These are phyloP conservation scores for Penstemon eatonii DNA, from an alignment of 257 asterid genomes.

Conservation along the genomic window DNA sequence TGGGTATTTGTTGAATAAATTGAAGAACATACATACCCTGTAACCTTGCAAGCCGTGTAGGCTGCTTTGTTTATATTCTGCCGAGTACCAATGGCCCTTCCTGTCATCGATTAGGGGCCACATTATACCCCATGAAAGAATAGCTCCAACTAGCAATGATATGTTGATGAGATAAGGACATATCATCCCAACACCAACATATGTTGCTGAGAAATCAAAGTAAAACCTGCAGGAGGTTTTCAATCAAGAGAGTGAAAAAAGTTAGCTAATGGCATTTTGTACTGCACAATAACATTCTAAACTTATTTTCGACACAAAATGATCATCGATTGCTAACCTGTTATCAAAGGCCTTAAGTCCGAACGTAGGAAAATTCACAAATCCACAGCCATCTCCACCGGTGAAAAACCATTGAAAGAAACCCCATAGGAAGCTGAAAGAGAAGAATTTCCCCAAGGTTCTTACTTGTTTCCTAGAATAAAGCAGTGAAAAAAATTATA, in stretches of 20 bases:
- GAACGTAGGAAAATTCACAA: slow-evolving; percentile 72
- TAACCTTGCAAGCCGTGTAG: slow-evolving; percentile 95
- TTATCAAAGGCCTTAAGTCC: slow-evolving; percentile 82
- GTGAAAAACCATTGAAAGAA: slow-evolving; percentile 98
- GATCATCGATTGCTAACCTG: slow-evolving; percentile 38
- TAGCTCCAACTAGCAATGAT: slow-evolving; percentile 83
- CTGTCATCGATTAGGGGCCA: slow-evolving; percentile 78
- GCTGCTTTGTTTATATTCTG: slow-evolving; percentile 36
- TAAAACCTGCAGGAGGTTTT: slow-evolving; percentile 56
- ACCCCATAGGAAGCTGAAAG: slow-evolving; percentile 95
- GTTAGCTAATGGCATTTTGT: not conserved
- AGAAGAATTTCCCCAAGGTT: slow-evolving; percentile 80
- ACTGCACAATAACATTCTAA: not conserved
- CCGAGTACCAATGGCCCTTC: slow-evolving; percentile 80
- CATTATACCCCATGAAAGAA: slow-evolving; percentile 96
- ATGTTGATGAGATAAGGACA: slow-evolving; percentile 84
- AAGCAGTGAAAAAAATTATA: slow-evolving; percentile 16
- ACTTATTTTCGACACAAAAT: not conserved
- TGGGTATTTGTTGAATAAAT: not conserved
- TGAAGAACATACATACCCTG: slow-evolving; percentile 44
- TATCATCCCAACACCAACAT: slow-evolving; percentile 98
- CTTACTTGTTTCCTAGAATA: slow-evolving; percentile 78
- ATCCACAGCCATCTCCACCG: slow-evolving; percentile 81
- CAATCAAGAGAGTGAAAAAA: not conserved
- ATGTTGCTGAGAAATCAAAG: slow-evolving; percentile 92